Conservation (phyloP, 83 land plant species). For the Picea mariana region DNA sequence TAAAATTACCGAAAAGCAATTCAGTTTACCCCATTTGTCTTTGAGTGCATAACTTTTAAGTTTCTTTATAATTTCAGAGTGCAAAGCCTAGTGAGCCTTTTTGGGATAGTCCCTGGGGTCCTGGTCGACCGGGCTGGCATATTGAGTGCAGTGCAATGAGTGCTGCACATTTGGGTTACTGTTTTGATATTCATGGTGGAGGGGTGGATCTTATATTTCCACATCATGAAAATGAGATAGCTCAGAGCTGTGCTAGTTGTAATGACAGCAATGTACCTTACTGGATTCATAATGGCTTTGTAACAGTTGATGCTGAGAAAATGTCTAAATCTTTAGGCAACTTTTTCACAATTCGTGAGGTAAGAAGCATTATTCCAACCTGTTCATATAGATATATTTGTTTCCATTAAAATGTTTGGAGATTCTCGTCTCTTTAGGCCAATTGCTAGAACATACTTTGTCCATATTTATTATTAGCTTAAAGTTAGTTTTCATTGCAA, state of each 20-base stretch:
- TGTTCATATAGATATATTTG: not conserved
- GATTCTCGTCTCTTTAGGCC: not conserved
- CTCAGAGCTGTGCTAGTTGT: conserved; percentile 97
- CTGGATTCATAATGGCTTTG: no score
- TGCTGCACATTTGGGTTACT: conserved; percentile 68
- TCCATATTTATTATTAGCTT: no score
- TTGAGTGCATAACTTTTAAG: not conserved
- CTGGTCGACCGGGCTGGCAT: conserved; percentile 99
- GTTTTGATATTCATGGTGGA: conserved; percentile 98
- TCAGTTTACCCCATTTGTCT: not conserved
- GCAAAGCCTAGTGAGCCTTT: conserved; percentile 90
- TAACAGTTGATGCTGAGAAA: no score
- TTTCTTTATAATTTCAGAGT: conserved; percentile 41
- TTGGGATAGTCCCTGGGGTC: conserved; percentile 99
- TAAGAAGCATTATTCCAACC: conserved; percentile 27
- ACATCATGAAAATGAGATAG: conserved; percentile 98
- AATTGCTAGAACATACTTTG: not conserved
- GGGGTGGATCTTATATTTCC: conserved; percentile 97
- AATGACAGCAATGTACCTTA: conserved; percentile 60
- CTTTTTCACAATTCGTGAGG: conserved; percentile 99
- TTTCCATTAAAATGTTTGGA: not conserved
- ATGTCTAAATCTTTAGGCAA: conserved; percentile 99
- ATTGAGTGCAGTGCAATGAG: conserved; percentile 99
- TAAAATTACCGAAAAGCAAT: not conserved
- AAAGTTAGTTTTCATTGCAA: not conserved